phyloP scores from a whole-genome alignment of 2,329 filamentous ascomycete genomes.

The Penicillium corylophilum region DNA sequence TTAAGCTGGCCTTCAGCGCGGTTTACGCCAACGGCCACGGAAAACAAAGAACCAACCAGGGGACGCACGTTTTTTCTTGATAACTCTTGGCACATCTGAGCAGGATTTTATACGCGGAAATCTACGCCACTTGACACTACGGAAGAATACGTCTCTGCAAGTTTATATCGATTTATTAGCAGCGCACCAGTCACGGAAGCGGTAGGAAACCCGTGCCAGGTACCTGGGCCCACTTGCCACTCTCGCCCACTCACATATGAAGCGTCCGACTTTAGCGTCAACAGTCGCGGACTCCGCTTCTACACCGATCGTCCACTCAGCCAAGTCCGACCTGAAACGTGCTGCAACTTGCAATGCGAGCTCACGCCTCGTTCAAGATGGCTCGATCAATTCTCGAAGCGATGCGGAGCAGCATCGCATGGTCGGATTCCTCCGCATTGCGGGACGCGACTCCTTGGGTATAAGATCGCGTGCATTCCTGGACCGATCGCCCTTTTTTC shows the following conservation, averaged over 20 bases:
- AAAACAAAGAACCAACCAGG: too few relatives aligned
- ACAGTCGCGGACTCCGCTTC: constrained; percentile 1
- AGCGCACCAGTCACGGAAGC: constrained; percentile 11
- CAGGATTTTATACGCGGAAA: too few relatives aligned
- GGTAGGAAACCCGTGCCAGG: constrained; percentile 13
- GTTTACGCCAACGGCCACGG: too few relatives aligned
- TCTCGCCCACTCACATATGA: not conserved
- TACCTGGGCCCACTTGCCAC: not conserved
- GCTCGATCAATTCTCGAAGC: constrained; percentile 1
- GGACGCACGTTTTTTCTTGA: too few relatives aligned
- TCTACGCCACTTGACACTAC: too few relatives aligned
- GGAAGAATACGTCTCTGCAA: too few relatives aligned
- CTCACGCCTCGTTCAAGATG: not conserved
- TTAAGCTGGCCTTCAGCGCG: too few relatives aligned
- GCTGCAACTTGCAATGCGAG: constrained; percentile 1
- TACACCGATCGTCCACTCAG: constrained; percentile 16
- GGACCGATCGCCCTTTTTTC: constrained; percentile 7
- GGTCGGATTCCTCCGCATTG: not conserved
- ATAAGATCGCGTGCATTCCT: constrained; percentile 19
- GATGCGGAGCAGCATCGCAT: not conserved
- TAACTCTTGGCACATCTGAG: too few relatives aligned
- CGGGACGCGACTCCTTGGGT: constrained; percentile 1
- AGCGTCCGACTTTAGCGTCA: constrained; percentile 2
- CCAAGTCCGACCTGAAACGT: constrained; percentile 15
- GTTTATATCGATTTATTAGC: too few relatives aligned